phyloP scores from a whole-genome alignment of 345 rosid genomes.

The Jatropha curcas region DNA sequence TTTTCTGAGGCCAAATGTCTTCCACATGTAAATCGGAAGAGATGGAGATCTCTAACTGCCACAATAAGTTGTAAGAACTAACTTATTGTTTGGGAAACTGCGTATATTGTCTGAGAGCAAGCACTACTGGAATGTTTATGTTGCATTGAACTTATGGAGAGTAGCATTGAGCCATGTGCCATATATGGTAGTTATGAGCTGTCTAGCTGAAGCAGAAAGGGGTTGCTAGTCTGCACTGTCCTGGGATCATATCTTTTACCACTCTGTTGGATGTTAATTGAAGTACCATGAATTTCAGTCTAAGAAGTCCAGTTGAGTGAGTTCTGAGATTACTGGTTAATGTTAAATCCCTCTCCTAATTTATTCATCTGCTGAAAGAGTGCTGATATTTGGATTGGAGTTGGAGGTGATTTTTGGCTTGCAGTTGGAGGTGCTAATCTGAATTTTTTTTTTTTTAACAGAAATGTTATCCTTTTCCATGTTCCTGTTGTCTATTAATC shows the following conservation, averaged over 20 bases:
- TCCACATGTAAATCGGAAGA: background rate
- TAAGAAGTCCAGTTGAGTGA: background rate
- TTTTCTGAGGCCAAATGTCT: background rate
- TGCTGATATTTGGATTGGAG: background rate
- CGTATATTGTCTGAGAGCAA: background rate
- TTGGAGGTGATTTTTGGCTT: background rate
- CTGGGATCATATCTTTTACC: background rate
- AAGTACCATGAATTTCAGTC: background rate
- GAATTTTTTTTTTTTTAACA: no score
- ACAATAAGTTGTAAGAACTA: background rate
- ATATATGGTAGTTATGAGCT: background rate
- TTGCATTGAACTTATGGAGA: conserved; percentile 4
- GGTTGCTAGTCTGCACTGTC: background rate
- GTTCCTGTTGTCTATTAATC: background rate
- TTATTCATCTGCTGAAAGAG: conserved; percentile 7
- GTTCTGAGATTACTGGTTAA: background rate
- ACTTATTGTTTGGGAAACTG: background rate
- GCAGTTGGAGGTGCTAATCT: background rate
- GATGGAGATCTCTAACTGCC: background rate
- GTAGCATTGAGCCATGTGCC: background rate
- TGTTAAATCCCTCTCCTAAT: background rate
- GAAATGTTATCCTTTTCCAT: background rate
- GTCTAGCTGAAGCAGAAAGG: background rate
- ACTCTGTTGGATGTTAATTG: background rate
- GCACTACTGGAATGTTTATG: background rate